Evolutionary conservation across 1,284 basidiomycete genomes (phyloP).

Genomic region (Trametes sp.): DNA sequence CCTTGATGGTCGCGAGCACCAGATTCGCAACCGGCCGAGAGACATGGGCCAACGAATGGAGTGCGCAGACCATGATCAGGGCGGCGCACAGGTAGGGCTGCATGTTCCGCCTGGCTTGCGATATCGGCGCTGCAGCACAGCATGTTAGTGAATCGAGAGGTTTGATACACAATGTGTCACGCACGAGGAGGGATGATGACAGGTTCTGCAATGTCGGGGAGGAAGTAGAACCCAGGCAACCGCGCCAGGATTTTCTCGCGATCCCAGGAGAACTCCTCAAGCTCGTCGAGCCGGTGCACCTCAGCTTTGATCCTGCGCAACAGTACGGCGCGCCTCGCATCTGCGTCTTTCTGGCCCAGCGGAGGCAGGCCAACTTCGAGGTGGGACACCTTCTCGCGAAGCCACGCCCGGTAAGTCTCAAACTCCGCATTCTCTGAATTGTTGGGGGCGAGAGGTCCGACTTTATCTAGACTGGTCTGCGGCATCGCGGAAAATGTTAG

Average conservation of each 20-base stretch:
- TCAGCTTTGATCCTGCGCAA: neutral
- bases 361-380: neutral
- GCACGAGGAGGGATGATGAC: neutral
- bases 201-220: neutral
- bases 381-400: neutral
- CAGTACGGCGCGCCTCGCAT: neutral
- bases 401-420: neutral
- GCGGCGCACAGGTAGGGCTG: constrained; percentile 8
- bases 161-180: neutral
- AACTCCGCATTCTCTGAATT: neutral
- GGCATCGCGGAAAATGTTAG: neutral
- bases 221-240: neutral
- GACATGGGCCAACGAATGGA: constrained; percentile 7
- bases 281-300: neutral
- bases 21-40: neutral
- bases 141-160: neutral
- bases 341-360: neutral
- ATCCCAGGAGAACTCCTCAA: constrained; percentile 2
- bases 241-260: neutral
- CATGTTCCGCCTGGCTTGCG: neutral
- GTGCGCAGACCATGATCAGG: neutral
- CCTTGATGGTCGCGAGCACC: constrained; percentile 2
- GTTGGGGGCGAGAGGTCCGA: neutral
- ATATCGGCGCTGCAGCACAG: neutral
- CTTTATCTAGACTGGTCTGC: neutral